A percentile compares a stretch with the other conserved stretches of the same genome.
Evolutionary conservation across 768 basidiomycete species (phyloP).

Genomic region (Termitomyces sp.): DNA sequence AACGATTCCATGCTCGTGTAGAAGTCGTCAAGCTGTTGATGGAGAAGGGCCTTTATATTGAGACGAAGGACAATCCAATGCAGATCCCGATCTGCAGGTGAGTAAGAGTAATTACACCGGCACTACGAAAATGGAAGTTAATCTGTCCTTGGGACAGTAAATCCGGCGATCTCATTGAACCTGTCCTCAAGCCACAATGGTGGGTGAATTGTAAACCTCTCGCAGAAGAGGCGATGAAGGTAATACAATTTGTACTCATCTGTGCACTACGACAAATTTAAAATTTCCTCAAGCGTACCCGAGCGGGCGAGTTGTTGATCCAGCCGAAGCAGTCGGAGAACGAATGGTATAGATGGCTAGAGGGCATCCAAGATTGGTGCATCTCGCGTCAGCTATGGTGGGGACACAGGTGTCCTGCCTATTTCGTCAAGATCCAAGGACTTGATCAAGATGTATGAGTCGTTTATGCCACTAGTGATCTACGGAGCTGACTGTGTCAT

Average conservation of each 20-base stretch:
- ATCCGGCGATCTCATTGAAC: constrained; percentile 95
- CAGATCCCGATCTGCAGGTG: constrained; percentile 90
- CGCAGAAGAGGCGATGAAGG: constrained; percentile 86
- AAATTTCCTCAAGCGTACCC: constrained; percentile 60
- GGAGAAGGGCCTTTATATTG: constrained; percentile 79
- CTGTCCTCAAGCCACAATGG: constrained; percentile 96
- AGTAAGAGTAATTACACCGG: constrained; percentile 15
- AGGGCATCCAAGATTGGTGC: constrained; percentile 97
- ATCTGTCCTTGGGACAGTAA: constrained; percentile 47
- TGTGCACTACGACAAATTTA: not conserved
- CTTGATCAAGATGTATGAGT: constrained; percentile 54
- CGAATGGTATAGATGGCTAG: constrained; percentile 97
- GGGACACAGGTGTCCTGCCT: constrained; percentile 96
- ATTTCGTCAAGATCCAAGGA: constrained; percentile 85
- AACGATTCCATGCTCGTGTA: constrained; percentile 89
- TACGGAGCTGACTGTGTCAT: not conserved
- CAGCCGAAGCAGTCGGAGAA: constrained; percentile 83
- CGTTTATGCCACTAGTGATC: not conserved
- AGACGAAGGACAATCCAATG: constrained; percentile 97
- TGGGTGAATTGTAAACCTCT: constrained; percentile 94
- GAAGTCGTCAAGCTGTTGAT: constrained; percentile 81
- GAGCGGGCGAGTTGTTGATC: constrained; percentile 81
- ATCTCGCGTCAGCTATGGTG: constrained; percentile 99
- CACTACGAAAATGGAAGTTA: not conserved
- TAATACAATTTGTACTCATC: constrained; percentile 18